Evolutionary conservation across 164 flowering plant species (phyloP).

Genomic region (Amborella trichopoda): DNA sequence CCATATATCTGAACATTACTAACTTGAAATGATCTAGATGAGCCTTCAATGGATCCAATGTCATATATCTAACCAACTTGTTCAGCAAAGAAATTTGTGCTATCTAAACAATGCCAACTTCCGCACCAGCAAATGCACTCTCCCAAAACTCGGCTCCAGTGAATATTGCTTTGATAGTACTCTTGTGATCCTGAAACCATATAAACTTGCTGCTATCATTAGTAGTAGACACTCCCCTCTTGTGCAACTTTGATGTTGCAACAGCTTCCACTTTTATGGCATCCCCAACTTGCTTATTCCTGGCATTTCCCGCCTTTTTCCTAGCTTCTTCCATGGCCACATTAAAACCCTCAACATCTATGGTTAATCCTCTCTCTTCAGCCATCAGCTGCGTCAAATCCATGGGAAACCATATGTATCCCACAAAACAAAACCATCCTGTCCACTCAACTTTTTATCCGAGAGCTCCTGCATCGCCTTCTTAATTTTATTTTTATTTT

Average conservation of each 20-base stretch:
- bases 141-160: slow-evolving; percentile 60
- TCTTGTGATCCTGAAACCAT: slow-evolving; percentile 83
- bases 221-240: slow-evolving; percentile 51
- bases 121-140: slow-evolving; percentile 31
- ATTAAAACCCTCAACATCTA: slow-evolving; percentile 72
- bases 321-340: slow-evolving; percentile 83
- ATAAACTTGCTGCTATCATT: slow-evolving; percentile 69
- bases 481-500: too few species aligned
- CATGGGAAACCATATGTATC: slow-evolving; percentile 93
- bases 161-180: slow-evolving; percentile 75
- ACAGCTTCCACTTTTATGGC: slow-evolving; percentile 86
- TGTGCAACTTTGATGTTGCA: slow-evolving; percentile 75
- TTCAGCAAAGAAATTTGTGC: slow-evolving; percentile 90
- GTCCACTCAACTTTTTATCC: too few species aligned
- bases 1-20: slow-evolving; percentile 77
- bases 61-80: slow-evolving; percentile 99
- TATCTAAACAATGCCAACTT: slow-evolving; percentile 73
- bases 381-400: slow-evolving; percentile 99
- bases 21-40: slow-evolving; percentile 65
- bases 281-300: slow-evolving; percentile 75
- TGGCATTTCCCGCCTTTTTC: slow-evolving; percentile 81
- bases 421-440: slow-evolving; percentile 99
- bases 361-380: slow-evolving; percentile 75
- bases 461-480: too few species aligned
- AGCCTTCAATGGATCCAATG: slow-evolving; percentile 63